Evolutionary conservation across 2,329 filamentous ascomycete species (phyloP).

Genomic region (Alternaria triticina): DNA sequence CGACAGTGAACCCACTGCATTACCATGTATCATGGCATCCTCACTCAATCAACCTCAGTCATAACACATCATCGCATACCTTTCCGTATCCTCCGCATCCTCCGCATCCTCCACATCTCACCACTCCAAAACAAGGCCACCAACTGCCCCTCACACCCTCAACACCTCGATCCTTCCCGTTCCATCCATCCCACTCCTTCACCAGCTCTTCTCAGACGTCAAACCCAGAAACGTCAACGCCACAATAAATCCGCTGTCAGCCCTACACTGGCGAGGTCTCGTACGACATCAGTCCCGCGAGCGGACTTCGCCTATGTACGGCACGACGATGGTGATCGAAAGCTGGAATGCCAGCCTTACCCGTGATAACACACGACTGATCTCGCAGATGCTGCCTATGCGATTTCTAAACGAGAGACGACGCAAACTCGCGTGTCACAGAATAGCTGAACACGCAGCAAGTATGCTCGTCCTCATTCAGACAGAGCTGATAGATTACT

Average conservation of each 20-base stretch:
- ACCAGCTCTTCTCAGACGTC: not conserved
- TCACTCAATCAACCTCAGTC: not conserved
- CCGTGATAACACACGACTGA: constrained; percentile 3
- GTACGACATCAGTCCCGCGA: not conserved
- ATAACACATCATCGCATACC: not conserved
- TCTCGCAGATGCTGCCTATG: not conserved
- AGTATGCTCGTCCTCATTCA: not conserved
- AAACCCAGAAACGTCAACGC: not conserved
- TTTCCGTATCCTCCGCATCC: not conserved
- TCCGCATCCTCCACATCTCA: not conserved
- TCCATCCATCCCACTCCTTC: not conserved
- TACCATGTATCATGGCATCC: not conserved
- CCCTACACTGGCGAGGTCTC: not conserved
- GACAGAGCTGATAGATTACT: not conserved
- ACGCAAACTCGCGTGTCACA: not conserved
- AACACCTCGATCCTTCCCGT: not conserved
- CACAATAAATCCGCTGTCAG: constrained; percentile 9
- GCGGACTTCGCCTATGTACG: constrained; percentile 16
- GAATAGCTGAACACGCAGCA: not conserved
- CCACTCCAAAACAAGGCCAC: not conserved
- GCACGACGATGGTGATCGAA: not conserved
- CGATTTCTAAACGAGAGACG: not conserved
- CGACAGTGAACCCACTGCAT: not conserved
- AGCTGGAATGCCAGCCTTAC: not conserved
- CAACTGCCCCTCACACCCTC: not conserved